Evolutionary conservation across 352 stramenopile species (phyloP), one percentile per base, ranked within the genome.

Genomic region (Pythium dissotocum): DNA sequence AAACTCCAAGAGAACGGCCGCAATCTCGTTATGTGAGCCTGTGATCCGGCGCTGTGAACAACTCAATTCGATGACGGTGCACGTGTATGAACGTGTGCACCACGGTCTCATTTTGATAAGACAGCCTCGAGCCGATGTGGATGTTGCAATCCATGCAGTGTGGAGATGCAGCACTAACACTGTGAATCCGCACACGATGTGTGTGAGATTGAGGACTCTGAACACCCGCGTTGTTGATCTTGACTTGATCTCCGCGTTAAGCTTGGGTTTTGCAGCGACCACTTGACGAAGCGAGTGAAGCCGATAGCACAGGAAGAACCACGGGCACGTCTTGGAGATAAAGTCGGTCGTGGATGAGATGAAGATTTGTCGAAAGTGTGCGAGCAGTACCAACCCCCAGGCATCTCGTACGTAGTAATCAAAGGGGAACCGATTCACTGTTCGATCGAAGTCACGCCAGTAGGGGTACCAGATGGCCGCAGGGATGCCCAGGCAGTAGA

Each of bases 401-500:
- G 51, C 49, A 13, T 71, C 65, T 0, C 9, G 12, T 8, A 46
- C 53, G 35, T 63, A 67, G 6, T 46, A 44, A 16, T 49, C 36
- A 12, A 13, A 48, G 26, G 61, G 56, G 42, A 68, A 68, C 14
- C 32, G 32, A 33, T 28, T 28, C 16, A 54, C 10, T 10, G 6
- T 4, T 5, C 49, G 61, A 6, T 44, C 6, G 14, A 51, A 56
- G 14, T 46, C 42, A 13, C 62, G 62, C 24, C 4, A 58, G 53
- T 68, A 68, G 40, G 53, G 62, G 28, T 53, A 57, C 6, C 59
- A 21, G 18, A 67, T 67, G 1, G 26, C 33, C 1, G 53, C 6
- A 1, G 61, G 65, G 28, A 77, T 63, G 8, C 53, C 48, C 3
- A 75, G 40, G 26, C 57, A 57, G 35, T 75, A 67, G 52, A 67